A percentile compares a stretch with the other conserved stretches of the same genome.
phyloP scores from a whole-genome alignment of 2,329 filamentous ascomycete species.

The Colletotrichum tanaceti region DNA sequence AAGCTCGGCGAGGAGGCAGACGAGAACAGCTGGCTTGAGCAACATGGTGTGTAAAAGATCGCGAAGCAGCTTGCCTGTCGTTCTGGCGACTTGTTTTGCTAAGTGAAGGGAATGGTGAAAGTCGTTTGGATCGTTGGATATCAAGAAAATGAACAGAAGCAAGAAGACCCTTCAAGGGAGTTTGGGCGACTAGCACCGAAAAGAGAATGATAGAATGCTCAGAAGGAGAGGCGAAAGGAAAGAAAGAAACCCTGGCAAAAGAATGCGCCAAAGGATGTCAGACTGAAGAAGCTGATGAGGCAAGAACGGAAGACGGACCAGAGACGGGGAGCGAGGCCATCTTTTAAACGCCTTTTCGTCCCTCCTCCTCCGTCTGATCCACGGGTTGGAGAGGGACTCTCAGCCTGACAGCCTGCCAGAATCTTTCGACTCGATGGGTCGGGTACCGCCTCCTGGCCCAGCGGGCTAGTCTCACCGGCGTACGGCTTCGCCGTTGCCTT shows the following conservation, averaged over 20 bases:
- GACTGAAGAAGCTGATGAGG: conserved; percentile 33
- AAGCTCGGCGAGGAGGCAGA: conserved; percentile 35
- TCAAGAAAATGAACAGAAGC: conserved; percentile 36
- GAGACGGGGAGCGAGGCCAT: conserved; percentile 29
- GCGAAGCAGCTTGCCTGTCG: conserved; percentile 6
- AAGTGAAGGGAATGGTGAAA: conserved; percentile 19
- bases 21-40: conserved; percentile 28
- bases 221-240: conserved; percentile 24
- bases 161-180: conserved; percentile 38
- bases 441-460: conserved; percentile 24
- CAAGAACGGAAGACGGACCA: conserved; percentile 6
- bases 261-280: conserved; percentile 30
- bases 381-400: conserved; percentile 2
- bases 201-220: conserved; percentile 39
- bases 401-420: not conserved
- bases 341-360: conserved; percentile 27
- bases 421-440: conserved; percentile 13
- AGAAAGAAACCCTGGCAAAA: conserved; percentile 30
- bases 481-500: conserved; percentile 30
- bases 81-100: conserved; percentile 15
- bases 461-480: conserved; percentile 11
- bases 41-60: conserved; percentile 35
- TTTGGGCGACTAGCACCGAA: conserved; percentile 38
- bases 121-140: conserved; percentile 16
- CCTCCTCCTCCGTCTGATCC: not conserved